Evolutionary conservation across 257 asterid species (phyloP), one percentile per base, ranked within the genome.

Genomic region (Solanum megistacrolobum): DNA sequence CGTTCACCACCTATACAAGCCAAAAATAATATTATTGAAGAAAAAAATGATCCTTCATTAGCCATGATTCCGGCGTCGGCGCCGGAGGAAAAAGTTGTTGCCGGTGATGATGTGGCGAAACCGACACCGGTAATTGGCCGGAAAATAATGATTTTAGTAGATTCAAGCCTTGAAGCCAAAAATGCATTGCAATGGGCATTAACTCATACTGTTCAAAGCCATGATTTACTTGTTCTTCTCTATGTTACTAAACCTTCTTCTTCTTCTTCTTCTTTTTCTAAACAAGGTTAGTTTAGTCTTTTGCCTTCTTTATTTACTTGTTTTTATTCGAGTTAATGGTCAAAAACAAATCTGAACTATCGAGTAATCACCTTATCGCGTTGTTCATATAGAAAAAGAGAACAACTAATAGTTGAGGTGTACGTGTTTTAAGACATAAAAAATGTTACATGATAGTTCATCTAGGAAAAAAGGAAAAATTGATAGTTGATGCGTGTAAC

Each of bases 111-210:
- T 8, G 85, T 34, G 58, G 89, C 52, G 21, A 89, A 89, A 88
- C 12, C 88, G 13, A 90, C 81, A 32, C 88, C 83, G 2, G 35
- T 84, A 2, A 88, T 88, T 89, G 98, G 94, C 75, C 92, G 98
- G 92, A 94, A 90, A 91, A 93, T 96, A 71, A 92, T 96, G 97
- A 92, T 96, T 83, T 94, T 96, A 74, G 94, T 96, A 9, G 98
- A 96, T 86, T 87, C 95, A 16, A 92, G 95, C 83, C 66, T 84
- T 43, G 98, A 92, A 90, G 92, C 96, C 5, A 96, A 92, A 90
- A 92, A 90, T 84, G 97, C 98, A 0, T 91, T 96, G 87, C 93
- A 93, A 71, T 96, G 98, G 98, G 94, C 98, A 76, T 92, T 96
- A 76, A 94, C 93, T 86, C 98, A 96, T 88, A 88, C 96, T 1